A percentile compares a stretch with the other conserved stretches of the same genome.
Evolutionary conservation across 176 grass and related monocot genomes (phyloP).

Genomic region (Zoysia japonica): DNA sequence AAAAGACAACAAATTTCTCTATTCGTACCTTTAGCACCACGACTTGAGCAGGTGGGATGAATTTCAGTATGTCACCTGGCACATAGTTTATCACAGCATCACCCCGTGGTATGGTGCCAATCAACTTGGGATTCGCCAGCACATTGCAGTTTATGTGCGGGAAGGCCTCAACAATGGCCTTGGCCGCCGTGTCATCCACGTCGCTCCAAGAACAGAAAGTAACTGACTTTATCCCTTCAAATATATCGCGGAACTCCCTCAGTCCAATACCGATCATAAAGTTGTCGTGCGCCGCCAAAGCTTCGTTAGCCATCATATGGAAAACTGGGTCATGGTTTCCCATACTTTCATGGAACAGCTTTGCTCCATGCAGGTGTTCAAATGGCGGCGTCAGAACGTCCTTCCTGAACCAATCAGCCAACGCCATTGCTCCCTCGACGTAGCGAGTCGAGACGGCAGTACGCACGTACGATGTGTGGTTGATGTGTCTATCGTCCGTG

Average conservation of each 20-base stretch:
- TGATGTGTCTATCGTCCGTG: neutral
- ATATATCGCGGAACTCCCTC: constrained; percentile 17
- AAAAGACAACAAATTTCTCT: neutral
- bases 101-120: neutral
- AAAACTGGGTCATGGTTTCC: neutral
- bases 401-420: constrained; percentile 32
- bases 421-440: neutral
- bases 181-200: constrained; percentile 22
- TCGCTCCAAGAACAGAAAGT: constrained; percentile 27
- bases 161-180: constrained; percentile 33
- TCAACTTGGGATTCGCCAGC: constrained; percentile 41
- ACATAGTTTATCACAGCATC: constrained; percentile 30
- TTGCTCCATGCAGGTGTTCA: neutral
- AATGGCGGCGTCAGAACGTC: neutral
- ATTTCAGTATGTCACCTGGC: constrained; percentile 48
- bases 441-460: neutral
- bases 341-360: constrained; percentile 17
- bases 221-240: constrained; percentile 30
- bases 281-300: constrained; percentile 1
- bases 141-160: constrained; percentile 37
- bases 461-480: neutral
- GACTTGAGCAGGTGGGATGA: constrained; percentile 48
- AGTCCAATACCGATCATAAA: neutral
- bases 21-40: constrained; percentile 42
- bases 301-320: neutral